Percentiles rank a stretch among this genome's conserved stretches.
phyloP scores from a whole-genome alignment of 257 asterid species.

The Penstemon eatonii region DNA sequence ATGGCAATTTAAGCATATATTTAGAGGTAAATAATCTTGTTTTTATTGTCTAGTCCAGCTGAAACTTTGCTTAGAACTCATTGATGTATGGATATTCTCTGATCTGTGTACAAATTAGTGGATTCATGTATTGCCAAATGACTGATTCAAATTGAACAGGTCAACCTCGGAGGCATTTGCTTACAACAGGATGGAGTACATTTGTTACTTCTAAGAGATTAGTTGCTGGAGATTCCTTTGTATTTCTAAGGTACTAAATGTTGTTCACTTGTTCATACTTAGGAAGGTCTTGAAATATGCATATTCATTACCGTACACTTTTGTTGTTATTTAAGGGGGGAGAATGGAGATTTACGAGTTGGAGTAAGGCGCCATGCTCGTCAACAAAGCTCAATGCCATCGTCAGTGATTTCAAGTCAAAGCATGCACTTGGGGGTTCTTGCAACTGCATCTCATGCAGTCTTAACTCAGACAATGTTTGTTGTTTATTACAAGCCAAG shows the following conservation, averaged over 20 bases:
- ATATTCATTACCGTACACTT: conserved; percentile 4
- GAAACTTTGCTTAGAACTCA: background rate
- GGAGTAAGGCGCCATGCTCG: conserved; percentile 67
- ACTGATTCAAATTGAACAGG: conserved; percentile 40
- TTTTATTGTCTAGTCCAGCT: background rate
- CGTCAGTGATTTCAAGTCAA: conserved; percentile 81
- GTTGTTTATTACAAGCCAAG: conserved; percentile 86
- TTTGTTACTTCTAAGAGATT: conserved; percentile 75
- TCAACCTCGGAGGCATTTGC: conserved; percentile 85
- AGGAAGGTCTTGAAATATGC: background rate
- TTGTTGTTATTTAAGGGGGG: conserved; percentile 47
- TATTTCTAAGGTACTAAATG: conserved; percentile 59
- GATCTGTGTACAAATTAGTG: background rate
- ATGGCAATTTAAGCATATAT: conserved; percentile 83
- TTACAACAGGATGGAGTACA: conserved; percentile 87
- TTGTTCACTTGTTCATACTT: background rate
- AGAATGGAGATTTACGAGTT: conserved; percentile 65
- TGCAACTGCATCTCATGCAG: conserved; percentile 83
- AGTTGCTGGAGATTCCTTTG: conserved; percentile 77
- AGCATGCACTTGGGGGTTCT: conserved; percentile 88
- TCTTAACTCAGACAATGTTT: conserved; percentile 53
- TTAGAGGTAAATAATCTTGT: conserved; percentile 50
- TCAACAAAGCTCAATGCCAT: conserved; percentile 68
- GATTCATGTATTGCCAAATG: background rate
- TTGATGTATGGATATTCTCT: background rate